These are phyloP conservation scores for Aspergillus cejpii DNA, from an alignment of 2,329 filamentous ascomycete species.

Conservation along the genomic window DNA sequence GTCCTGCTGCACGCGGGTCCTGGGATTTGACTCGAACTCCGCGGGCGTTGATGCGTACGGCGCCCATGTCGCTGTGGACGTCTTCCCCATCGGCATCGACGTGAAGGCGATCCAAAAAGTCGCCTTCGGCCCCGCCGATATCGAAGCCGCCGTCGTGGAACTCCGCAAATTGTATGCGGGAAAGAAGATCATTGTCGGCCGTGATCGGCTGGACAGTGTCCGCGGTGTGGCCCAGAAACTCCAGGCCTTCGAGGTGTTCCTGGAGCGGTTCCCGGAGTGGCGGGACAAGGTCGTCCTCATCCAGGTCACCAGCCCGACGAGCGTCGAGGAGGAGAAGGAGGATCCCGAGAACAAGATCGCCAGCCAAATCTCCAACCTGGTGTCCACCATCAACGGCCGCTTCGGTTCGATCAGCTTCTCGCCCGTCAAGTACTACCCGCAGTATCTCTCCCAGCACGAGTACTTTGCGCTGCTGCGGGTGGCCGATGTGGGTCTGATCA, in stretches of 20 bases:
- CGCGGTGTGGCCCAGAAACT: slow-evolving; percentile 93
- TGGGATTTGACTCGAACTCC: slow-evolving; percentile 82
- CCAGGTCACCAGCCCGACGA: slow-evolving; percentile 86
- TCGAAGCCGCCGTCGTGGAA: slow-evolving; percentile 63
- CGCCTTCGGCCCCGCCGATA: slow-evolving; percentile 64
- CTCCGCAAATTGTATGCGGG: slow-evolving; percentile 74
- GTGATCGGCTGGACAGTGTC: slow-evolving; percentile 88
- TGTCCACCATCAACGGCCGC: slow-evolving; percentile 82
- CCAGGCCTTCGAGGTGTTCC: slow-evolving; percentile 86
- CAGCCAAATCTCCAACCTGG: slow-evolving; percentile 82
- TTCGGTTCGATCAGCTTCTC: slow-evolving; percentile 84
- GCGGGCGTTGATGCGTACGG: slow-evolving; percentile 85
- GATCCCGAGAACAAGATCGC: slow-evolving; percentile 73
- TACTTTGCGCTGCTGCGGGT: slow-evolving; percentile 91
- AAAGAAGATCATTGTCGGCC: slow-evolving; percentile 90
- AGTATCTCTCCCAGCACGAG: slow-evolving; percentile 82
- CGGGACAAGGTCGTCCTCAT: slow-evolving; percentile 86
- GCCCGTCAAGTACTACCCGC: slow-evolving; percentile 89
- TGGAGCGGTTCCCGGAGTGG: slow-evolving; percentile 88
- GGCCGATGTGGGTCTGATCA: slow-evolving; percentile 88
- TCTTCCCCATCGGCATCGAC: slow-evolving; percentile 93
- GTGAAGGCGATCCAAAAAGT: slow-evolving; percentile 67
- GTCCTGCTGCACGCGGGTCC: slow-evolving; percentile 83
- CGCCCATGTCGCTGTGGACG: slow-evolving; percentile 79
- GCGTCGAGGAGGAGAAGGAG: slow-evolving; percentile 69